Evolutionary conservation across 139 green algal species (phyloP), one percentile per base, ranked within the genome.

Genomic region (Coelastrella sp.): DNA sequence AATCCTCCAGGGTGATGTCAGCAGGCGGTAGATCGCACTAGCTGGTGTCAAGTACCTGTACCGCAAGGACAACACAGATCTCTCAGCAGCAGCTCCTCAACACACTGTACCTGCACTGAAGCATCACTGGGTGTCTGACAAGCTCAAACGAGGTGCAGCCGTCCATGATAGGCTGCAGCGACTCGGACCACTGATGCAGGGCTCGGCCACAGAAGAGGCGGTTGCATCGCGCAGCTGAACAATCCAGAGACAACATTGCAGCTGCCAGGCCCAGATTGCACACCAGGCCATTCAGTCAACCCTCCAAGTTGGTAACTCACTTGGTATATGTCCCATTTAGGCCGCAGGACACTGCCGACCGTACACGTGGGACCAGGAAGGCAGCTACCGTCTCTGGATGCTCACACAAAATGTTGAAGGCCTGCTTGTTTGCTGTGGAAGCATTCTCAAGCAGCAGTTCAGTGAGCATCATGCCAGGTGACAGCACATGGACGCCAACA

Each of bases 341-440:
- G 71, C 83, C 83, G n/a, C 90, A 93, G 3, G 93, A 95, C 47
- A 95, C 90, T 16, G 94, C 93, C 58, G 87, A 94, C 90, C 96
- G 95, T 3, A 96, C 87, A 61, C 96, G 93, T 0, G 97, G 97
- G 19, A 97, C 97, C 77, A 99, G 93, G 77, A 95, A 97, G 0
- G 96, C 95, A 3, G 97, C 97, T 14, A 96, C 94, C 0, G 95
- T 98, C 92, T 99, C 97, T 5, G 97, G 97, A 16, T 98, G 96
- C 93, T 98, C 97, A 85, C 96, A 98, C 56, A 99, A 90, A 64
- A 98, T 96, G 94, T 99, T 98, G 93, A 99, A 99, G 11, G 93
- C 94, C 92, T 97, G 90, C 90, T 97, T 97, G 93, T 96, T 97
- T 7, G 83, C 90, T 0, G 73, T 57, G 0, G 95, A 96, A 68